A percentile compares a stretch with the other conserved stretches of the same genome.
Conservation (phyloP, 1,284 basidiomycete genomes). For the Pseudozyma thailandica region DNA sequence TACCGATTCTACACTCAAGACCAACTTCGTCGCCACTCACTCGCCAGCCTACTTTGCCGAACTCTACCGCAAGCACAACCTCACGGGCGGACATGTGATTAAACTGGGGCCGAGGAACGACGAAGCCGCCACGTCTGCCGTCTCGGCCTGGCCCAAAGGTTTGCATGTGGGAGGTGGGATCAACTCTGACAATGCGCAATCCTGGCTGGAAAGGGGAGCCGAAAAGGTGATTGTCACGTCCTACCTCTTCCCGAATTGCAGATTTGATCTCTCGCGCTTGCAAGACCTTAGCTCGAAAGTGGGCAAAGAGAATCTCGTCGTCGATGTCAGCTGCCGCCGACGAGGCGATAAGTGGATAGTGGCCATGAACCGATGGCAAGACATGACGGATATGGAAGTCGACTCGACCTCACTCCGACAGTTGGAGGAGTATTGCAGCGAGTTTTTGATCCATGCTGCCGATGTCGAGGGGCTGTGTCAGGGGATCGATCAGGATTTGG, state of each 20-base stretch:
- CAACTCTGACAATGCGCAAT: constrained; percentile 79
- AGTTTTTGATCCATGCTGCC: constrained; percentile 95
- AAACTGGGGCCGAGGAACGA: constrained; percentile 92
- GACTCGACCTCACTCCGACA: constrained; percentile 67
- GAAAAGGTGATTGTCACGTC: constrained; percentile 98
- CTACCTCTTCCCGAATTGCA: constrained; percentile 85
- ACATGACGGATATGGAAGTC: constrained; percentile 92
- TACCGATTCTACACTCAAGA: constrained; percentile 73
- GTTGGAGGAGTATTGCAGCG: constrained; percentile 72
- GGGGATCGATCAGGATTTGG: constrained; percentile 92
- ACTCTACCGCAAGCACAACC: constrained; percentile 78
- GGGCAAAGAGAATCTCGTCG: constrained; percentile 87
- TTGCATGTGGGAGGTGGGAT: constrained; percentile 96
- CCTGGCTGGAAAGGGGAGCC: constrained; percentile 89
- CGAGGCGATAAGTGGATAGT: constrained; percentile 85
- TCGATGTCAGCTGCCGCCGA: constrained; percentile 93
- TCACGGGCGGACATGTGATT: constrained; percentile 93
- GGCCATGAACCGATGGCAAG: constrained; percentile 99
- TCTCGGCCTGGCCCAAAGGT: constrained; percentile 81
- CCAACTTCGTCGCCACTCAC: constrained; percentile 91
- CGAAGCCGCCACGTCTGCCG: constrained; percentile 82
- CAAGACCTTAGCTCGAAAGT: constrained; percentile 75
- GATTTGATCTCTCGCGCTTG: constrained; percentile 81
- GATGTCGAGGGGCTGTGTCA: constrained; percentile 97
- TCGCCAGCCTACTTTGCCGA: constrained; percentile 82